Conservation (phyloP, 2,329 filamentous ascomycete species). For the Aspergillus fumigatiaffinis region DNA sequence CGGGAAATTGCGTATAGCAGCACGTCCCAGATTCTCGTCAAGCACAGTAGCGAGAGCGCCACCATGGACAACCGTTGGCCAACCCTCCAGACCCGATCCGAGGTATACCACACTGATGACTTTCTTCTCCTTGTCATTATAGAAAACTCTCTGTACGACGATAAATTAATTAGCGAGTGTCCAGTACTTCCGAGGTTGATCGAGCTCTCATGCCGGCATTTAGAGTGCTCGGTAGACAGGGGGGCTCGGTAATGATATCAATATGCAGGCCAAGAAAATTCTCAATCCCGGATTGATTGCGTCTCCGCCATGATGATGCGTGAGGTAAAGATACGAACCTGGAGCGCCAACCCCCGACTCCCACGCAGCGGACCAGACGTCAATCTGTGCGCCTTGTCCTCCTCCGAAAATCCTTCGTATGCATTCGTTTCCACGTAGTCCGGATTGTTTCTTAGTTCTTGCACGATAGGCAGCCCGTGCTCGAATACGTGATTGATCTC, state of each 20-base stretch:
- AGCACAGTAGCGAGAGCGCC: slow-evolving; percentile 65
- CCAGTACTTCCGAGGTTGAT: slow-evolving; percentile 15
- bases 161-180: slow-evolving; percentile 14
- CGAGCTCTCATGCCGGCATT: slow-evolving; percentile 5
- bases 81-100: slow-evolving; percentile 62
- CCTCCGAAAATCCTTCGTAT: slow-evolving; percentile 34
- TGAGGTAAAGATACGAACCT: slow-evolving; percentile 29
- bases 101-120: slow-evolving; percentile 64
- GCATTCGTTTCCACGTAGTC: slow-evolving; percentile 39
- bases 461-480: slow-evolving; percentile 32
- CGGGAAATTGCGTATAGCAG: slow-evolving; percentile 50
- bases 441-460: slow-evolving; percentile 34
- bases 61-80: slow-evolving; percentile 69
- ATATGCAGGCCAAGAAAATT: background rate
- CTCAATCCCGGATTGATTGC: background rate
- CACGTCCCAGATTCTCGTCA: slow-evolving; percentile 66
- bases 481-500: slow-evolving; percentile 31
- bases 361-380: slow-evolving; percentile 40
- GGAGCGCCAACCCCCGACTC: slow-evolving; percentile 37
- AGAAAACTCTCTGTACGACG: slow-evolving; percentile 59
- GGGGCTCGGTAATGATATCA: background rate
- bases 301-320: background rate
- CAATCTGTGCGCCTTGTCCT: slow-evolving; percentile 32
- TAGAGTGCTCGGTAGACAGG: background rate
- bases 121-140: slow-evolving; percentile 56